Evolutionary conservation across 345 rosid genomes (phyloP).

Genomic region (Lepidium africanum): DNA sequence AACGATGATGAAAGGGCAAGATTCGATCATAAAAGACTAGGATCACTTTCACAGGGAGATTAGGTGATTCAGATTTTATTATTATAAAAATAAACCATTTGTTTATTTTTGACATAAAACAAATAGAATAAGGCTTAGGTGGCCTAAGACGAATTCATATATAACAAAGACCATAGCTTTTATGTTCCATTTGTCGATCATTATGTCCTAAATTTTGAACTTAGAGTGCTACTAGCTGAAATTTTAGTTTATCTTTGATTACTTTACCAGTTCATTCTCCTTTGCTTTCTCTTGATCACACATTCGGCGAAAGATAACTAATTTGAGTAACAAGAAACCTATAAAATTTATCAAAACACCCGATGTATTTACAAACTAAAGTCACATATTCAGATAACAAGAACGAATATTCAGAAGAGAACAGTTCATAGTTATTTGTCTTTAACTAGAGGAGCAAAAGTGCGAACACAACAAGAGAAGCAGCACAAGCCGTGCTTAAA

Average conservation of each 20-base stretch:
- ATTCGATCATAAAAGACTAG: not conserved
- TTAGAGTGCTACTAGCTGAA: no score
- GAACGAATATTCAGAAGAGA: not conserved
- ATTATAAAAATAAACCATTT: not conserved
- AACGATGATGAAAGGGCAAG: not conserved
- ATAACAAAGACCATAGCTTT: no score
- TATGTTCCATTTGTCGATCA: no score
- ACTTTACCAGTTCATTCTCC: no score
- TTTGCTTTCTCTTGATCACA: no score
- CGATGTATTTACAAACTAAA: conserved; percentile 12
- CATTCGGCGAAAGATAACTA: no score
- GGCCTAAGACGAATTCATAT: not conserved
- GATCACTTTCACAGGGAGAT: not conserved
- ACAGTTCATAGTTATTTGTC: not conserved
- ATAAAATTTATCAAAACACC: not conserved
- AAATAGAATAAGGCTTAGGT: not conserved
- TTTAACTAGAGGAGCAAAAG: not conserved
- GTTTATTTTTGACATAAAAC: not conserved
- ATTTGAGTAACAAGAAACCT: not conserved
- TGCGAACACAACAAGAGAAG: conserved; percentile 6
- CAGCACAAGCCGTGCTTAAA: conserved; percentile 20
- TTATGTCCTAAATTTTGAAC: no score
- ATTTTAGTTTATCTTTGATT: no score
- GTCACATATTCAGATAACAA: not conserved
- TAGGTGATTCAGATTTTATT: conserved; percentile 1